Percentiles rank a stretch among this genome's conserved stretches.
These are phyloP conservation scores for Gynostemma pentaphyllum DNA, from an alignment of 306 rosid genomes.

Conservation along the genomic window DNA sequence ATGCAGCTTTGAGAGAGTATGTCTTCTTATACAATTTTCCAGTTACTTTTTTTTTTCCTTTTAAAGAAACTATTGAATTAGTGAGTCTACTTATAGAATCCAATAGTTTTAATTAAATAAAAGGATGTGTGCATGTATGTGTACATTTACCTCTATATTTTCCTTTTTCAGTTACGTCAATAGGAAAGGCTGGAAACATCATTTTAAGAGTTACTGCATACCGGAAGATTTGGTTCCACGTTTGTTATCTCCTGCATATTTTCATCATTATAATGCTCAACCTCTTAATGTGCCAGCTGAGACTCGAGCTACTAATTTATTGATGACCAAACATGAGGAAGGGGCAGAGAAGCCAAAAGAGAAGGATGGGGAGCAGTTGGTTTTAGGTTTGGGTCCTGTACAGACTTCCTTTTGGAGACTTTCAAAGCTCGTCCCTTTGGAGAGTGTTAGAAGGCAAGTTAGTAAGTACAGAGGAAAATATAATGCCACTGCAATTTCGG, in stretches of 20 bases:
- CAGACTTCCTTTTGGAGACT: slow-evolving; percentile 91
- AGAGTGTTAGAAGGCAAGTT: slow-evolving; percentile 53
- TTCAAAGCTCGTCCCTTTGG: slow-evolving; percentile 84
- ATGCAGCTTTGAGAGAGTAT: slow-evolving; percentile 96
- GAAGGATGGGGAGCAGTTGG: slow-evolving; percentile 63
- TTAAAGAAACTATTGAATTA: not conserved
- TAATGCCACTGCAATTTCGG: slow-evolving; percentile 28
- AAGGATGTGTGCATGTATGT: not conserved
- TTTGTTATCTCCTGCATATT: slow-evolving; percentile 88
- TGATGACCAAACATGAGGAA: slow-evolving; percentile 32
- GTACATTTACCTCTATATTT: not conserved
- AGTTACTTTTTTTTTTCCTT: slow-evolving; percentile 4
- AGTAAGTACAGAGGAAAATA: slow-evolving; percentile 38
- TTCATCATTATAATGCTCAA: slow-evolving; percentile 87
- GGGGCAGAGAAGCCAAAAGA: slow-evolving; percentile 37
- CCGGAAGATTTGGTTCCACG: slow-evolving; percentile 98
- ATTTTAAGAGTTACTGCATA: slow-evolving; percentile 94
- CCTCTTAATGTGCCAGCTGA: slow-evolving; percentile 32
- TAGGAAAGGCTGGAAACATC: slow-evolving; percentile 86
- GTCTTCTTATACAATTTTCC: slow-evolving; percentile 15
- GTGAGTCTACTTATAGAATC: too few relatives aligned
- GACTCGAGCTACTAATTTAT: slow-evolving; percentile 28
- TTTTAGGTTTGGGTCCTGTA: slow-evolving; percentile 92
- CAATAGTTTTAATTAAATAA: too few relatives aligned
- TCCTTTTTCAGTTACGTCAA: slow-evolving; percentile 61